Evolutionary conservation across 148 eudicot species (phyloP), one percentile per base, ranked within the genome.

Genomic region (Selenicereus undatus): DNA sequence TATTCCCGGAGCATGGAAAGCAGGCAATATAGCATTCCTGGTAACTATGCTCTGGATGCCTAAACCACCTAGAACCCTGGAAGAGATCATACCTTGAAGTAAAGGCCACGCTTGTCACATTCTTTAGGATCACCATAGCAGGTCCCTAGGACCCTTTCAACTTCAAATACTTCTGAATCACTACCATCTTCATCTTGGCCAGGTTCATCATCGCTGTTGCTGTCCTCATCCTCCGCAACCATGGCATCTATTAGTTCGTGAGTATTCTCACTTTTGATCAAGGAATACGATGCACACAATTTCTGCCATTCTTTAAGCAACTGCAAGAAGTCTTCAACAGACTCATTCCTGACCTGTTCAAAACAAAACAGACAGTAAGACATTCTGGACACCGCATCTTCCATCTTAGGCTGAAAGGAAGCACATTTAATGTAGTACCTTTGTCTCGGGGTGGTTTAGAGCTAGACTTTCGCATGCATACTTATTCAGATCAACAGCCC

Each of bases 381-480:
- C 5, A 54, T 54, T 45, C 24, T 5, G 22, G 12, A 24, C 21
- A 11, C 22, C n/a, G 26, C 36, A 62, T 12, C 5, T 69, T 7
- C 18, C 13, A 52, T 30, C 52, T 3, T 7, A 10, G 0, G 2
- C 26, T 45, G 14, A 3, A 32, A 79, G 17, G n/a, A 5, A 68
- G 11, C 17, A 66, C 48, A 9, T 11, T 27, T 48, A 32, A 69
- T 11, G 14, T 58, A 48, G 36, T 78, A 84, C 99, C 89, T 93
- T 35, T 5, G 99, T 91, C 81, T 93, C 94, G 0, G 98, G 98
- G 82, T 96, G 99, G 79, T 96, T 96, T 17, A 88, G 73, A 27
- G 81, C 86, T 2, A 96, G 77, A 75, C 95, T 93, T 50, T 93
- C 80, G 72, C 98, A 93, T 9, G 99, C 98, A 87, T 76, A 72